Percentiles rank a stretch among this genome's conserved stretches.
These are phyloP conservation scores for Aspergillus uvarum DNA, from an alignment of 2,329 filamentous ascomycete species.

Conservation along the genomic window DNA sequence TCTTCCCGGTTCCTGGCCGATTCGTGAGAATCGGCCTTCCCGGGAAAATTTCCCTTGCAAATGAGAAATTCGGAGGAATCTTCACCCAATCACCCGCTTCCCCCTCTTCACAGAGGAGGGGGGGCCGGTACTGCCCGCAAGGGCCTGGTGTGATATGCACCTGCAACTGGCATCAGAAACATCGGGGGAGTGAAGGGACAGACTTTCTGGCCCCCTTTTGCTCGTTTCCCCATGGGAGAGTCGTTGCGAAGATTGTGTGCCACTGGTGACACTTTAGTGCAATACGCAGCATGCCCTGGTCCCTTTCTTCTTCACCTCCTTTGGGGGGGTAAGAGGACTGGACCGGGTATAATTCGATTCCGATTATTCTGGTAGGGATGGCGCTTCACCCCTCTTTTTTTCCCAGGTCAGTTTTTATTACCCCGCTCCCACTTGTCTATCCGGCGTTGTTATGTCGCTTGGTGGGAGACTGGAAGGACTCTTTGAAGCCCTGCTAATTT, in stretches of 20 bases:
- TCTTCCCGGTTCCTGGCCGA: constrained; percentile 21
- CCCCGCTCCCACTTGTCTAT: constrained; percentile 7
- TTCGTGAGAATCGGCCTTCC: constrained; percentile 8
- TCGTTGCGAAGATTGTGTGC: constrained; percentile 89
- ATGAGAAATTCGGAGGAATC: constrained; percentile 99
- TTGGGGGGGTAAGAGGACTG: constrained; percentile 16
- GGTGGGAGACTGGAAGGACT: constrained; percentile 25
- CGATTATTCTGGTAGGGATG: constrained; percentile 85
- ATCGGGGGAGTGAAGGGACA: constrained; percentile 57
- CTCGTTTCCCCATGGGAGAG: constrained; percentile 75
- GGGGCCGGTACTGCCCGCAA: constrained; percentile 67
- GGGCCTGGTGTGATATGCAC: constrained; percentile 80
- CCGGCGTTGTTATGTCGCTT: constrained; percentile 2
- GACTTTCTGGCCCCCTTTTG: constrained; percentile 41
- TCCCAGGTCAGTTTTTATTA: constrained; percentile 47
- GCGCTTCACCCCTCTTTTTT: constrained; percentile 60
- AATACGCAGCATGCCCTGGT: constrained; percentile 78
- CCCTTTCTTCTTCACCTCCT: constrained; percentile 32
- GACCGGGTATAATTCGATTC: constrained; percentile 76
- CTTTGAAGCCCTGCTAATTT: constrained; percentile 35
- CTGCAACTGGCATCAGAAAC: constrained; percentile 92
- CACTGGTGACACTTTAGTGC: constrained; percentile 75
- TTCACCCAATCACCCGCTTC: constrained; percentile 57
- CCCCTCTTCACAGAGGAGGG: constrained; percentile 26
- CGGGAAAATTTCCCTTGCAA: constrained; percentile 57